Evolutionary conservation across 2,329 filamentous ascomycete species (phyloP), one percentile per base, ranked within the genome.

Genomic region (Geoglossum cookeanum): DNA sequence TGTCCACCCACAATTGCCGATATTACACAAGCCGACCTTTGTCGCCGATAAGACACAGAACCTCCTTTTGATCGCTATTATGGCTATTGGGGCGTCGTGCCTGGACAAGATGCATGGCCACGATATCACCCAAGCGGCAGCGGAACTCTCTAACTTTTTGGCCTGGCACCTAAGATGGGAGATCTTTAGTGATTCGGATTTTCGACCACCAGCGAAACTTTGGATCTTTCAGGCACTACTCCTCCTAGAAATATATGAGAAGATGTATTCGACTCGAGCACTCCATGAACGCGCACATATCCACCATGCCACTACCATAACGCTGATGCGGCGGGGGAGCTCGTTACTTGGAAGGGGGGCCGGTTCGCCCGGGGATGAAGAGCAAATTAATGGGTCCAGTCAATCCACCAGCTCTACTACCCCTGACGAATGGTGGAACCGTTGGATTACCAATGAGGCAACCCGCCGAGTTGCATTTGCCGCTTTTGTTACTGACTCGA

Each of bases 151-250:
- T 29, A 91, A 90, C 67, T 95, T 97, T 64, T 71, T 96, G 37
- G 89, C 88, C 0, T 92, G 87, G 82, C 87, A 96, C 70, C 72
- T 96, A n/a, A 80, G 92, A 57, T 96, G 90, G 87, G 87, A 94
- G 68, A 85, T 96, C 42, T 96, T 97, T 67, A 92, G 90, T 77
- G 85, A 96, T 66, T 76, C 79, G 13, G 87, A 90, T 69, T 96
- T 94, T 70, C 78, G 87, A 17, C 90, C 92, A 1, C 91, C 92
- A 0, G 91, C 91, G 7, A 95, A 94, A 69, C 72, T 98, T 6
- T 98, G 91, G 91, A 81, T 95, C 0, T 97, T 97, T 71, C 92
- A 97, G 68, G 84, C 91, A 1, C 72, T 97, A 55, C 74, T 97
- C 3, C 76, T 97, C 4, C 76, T 97, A 11, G 92, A 98, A 68